Percentiles rank a stretch among this genome's conserved stretches.
phyloP scores from a whole-genome alignment of 306 rosid species.

The Glycine soja region DNA sequence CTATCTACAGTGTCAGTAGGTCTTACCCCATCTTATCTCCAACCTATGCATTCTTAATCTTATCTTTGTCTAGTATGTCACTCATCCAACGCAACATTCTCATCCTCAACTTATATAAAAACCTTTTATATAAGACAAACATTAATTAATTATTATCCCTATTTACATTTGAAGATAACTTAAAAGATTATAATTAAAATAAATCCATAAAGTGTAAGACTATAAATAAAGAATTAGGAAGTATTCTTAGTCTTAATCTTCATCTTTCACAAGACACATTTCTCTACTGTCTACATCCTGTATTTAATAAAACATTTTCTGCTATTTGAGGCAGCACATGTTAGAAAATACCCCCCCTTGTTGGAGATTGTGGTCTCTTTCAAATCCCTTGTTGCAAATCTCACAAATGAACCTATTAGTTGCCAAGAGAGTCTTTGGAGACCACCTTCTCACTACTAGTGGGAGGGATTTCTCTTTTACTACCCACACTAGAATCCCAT shows the following conservation, averaged over 20 bases:
- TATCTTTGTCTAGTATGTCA: neutral
- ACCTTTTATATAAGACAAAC: neutral
- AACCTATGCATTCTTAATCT: neutral
- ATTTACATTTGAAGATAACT: neutral
- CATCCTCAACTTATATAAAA: neutral
- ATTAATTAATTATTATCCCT: neutral
- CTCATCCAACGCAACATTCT: conserved; percentile 5
- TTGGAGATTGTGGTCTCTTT: no score
- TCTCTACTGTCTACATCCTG: neutral
- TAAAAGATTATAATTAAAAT: neutral
- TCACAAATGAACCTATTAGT: no score
- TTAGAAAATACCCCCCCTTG: neutral
- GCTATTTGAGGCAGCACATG: neutral
- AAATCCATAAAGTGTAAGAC: neutral
- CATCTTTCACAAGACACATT: conserved; percentile 23
- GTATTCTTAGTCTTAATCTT: neutral
- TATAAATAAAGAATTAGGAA: neutral
- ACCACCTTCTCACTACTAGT: no score
- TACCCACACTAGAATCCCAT: no score
- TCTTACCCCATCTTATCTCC: neutral
- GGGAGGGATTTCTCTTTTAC: no score
- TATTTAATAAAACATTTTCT: conserved; percentile 8
- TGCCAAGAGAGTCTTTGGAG: no score
- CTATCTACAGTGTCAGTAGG: neutral
- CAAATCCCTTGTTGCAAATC: no score